Base-by-base conservation (phyloP, 306 rosid species). In the Prunus persica region DNA sequence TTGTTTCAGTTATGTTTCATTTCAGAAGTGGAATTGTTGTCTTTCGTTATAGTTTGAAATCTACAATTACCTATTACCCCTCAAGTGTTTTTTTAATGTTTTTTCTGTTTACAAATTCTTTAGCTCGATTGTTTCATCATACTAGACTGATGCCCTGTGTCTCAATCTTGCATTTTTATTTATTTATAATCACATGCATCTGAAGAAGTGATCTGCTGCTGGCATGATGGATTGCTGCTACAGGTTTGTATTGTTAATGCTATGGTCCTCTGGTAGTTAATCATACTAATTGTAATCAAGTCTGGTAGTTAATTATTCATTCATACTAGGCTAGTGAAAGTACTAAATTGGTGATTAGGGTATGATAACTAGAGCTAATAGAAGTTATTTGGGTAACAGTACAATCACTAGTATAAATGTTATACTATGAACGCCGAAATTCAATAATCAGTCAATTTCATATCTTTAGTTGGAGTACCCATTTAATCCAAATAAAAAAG, bases 1-100 rank as follows among this genome's bases (percentile, higher is more conserved):
- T 69, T 71, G 75, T 11, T 32, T 70, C 43, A 28, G 64, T 27
- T 28, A 18, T 46, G 55, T 50, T 69, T 11, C 61, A 49, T 70
- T 70, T 51, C 46, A 70, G 62, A 14, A 24, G 41, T 69, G 73
- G 47, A 60, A 15, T 16, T 50, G 43, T 50, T 69, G 34, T 24
- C 72, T 68, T 68, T 24, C 72, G 47, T 24, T 47, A 20, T 67
- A 24, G 57, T 38, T 68, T 68, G 32, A 3, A 52, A 16, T 70
- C 74, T 49, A 27, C 3, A 2, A 2, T 25, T 19, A 34, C 5
- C 24, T 27, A 10, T 51, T 49, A 49, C 45, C 60, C 60, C 14
- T 15, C n/a, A 38, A 38, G 9, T 27, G 4, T 5, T 12, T 11
- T 50, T 50, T 51, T 3, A 32, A 34, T 9, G 9, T 10, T 16